phyloP scores from a whole-genome alignment of 1,284 basidiomycete genomes.

The Fistulinella cinereoalba region DNA sequence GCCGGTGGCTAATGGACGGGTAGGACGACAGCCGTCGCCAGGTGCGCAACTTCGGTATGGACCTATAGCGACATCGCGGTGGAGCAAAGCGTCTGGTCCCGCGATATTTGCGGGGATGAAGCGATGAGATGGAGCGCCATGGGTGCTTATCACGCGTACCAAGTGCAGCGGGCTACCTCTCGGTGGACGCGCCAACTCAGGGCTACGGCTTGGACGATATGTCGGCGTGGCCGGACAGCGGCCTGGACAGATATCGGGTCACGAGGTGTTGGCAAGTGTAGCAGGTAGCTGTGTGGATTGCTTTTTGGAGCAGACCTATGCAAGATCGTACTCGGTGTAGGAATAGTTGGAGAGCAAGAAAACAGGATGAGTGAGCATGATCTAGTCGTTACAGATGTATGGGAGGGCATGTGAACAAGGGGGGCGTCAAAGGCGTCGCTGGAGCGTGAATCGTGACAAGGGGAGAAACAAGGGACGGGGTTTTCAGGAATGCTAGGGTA shows the following conservation, averaged over 20 bases:
- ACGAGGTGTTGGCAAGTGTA: conserved; percentile 14
- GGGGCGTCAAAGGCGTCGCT: conserved; percentile 27
- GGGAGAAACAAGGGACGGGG: no score
- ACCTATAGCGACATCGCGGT: conserved; percentile 56
- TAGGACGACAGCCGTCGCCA: conserved; percentile 20
- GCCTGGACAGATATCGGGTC: conserved; percentile 2
- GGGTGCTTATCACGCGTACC: conserved; percentile 2
- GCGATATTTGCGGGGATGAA: conserved; percentile 58
- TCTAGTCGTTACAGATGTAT: conserved; percentile 60
- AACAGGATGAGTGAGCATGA: conserved; percentile 48
- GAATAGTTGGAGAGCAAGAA: conserved; percentile 33
- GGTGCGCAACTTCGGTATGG: conserved; percentile 55
- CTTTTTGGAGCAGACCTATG: conserved; percentile 8
- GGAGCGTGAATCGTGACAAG: conserved; percentile 23
- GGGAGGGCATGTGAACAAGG: conserved; percentile 25
- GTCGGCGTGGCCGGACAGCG: conserved; percentile 2
- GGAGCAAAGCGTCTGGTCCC: conserved; percentile 74
- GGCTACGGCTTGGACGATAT: conserved; percentile 6
- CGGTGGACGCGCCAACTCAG: conserved; percentile 11
- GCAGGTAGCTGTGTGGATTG: conserved; percentile 17
- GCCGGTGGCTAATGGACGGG: conserved; percentile 21
- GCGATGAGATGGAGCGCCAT: conserved; percentile 39
- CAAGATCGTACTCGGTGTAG: conserved; percentile 20
- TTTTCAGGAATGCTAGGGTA: conserved; percentile 24
- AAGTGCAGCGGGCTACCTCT: conserved; percentile 4